Conservation (phyloP, 1,139 yeast genomes). For the Eremothecium sinecaudum region DNA sequence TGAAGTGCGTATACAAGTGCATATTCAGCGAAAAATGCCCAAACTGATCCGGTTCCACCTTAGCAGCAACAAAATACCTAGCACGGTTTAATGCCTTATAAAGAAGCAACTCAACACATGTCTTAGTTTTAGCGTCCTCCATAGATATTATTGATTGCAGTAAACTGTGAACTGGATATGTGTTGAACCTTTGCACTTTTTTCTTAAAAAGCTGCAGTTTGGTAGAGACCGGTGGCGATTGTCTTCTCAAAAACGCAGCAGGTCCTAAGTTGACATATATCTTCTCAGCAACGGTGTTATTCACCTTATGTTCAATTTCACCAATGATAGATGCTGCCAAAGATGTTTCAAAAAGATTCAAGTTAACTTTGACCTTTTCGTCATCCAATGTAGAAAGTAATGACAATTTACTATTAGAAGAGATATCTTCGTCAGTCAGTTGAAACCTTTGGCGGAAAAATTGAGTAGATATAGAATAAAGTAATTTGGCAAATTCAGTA, state of each 20-base stretch:
- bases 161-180: conserved; percentile 63
- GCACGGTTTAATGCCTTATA: conserved; percentile 81
- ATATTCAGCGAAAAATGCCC: conserved; percentile 74
- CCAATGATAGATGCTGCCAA: conserved; percentile 52
- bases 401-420: conserved; percentile 48
- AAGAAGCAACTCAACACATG: conserved; percentile 69
- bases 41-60: conserved; percentile 68
- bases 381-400: conserved; percentile 78
- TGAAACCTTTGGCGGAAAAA: conserved; percentile 65
- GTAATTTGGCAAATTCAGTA: conserved; percentile 19
- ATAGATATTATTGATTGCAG: conserved; percentile 63
- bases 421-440: conserved; percentile 35
- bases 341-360: conserved; percentile 64
- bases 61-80: conserved; percentile 81
- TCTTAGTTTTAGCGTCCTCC: conserved; percentile 54
- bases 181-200: conserved; percentile 44
- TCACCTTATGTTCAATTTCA: conserved; percentile 75
- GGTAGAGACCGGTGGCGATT: conserved; percentile 71
- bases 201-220: conserved; percentile 74
- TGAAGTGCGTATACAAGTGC: conserved; percentile 86
- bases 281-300: conserved; percentile 77
- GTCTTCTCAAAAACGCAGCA: conserved; percentile 76
- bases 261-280: conserved; percentile 71
- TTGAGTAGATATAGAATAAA: conserved; percentile 40
- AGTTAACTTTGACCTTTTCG: conserved; percentile 60